Evolutionary conservation across 192 early-diverging fungal genomes (phyloP).

Genomic region (Coemansia sp.): DNA sequence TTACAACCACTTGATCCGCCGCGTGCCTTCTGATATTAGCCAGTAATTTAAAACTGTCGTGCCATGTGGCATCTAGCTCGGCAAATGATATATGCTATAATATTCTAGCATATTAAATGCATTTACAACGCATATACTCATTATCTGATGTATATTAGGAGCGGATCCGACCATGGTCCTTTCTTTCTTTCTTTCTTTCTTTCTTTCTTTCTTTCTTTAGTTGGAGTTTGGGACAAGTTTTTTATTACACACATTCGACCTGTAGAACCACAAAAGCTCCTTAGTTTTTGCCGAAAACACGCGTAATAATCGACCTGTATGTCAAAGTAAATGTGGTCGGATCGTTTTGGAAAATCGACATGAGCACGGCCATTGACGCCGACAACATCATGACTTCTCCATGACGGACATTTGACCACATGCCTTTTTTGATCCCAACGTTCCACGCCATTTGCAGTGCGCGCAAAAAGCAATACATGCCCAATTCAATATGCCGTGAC

Average conservation of each 20-base stretch:
- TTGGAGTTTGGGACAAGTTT: no score
- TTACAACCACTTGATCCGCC: slow-evolving; percentile 25
- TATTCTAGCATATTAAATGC: no score
- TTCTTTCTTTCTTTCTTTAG: no score
- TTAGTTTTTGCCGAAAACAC: slow-evolving; percentile 79
- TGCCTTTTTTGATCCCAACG: slow-evolving; percentile 56
- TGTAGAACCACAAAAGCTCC: no score
- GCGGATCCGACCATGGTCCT: no score
- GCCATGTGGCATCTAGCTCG: no score
- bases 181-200: no score
- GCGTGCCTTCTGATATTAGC: neutral
- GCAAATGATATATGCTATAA: no score
- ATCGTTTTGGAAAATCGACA: slow-evolving; percentile 82
- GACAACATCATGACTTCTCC: slow-evolving; percentile 76
- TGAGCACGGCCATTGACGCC: slow-evolving; percentile 70
- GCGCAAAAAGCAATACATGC: slow-evolving; percentile 80
- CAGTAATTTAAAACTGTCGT: no score
- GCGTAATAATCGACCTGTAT: slow-evolving; percentile 75
- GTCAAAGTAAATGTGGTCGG: slow-evolving; percentile 67
- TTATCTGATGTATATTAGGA: no score
- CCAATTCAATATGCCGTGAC: slow-evolving; percentile 73
- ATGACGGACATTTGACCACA: slow-evolving; percentile 61
- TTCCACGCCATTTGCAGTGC: slow-evolving; percentile 75
- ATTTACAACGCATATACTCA: no score
- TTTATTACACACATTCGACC: no score